Percentiles rank a stretch among this genome's conserved stretches.
These are phyloP conservation scores for Artemisia argyi DNA, from an alignment of 129 eudicot genomes.

Conservation along the genomic window DNA sequence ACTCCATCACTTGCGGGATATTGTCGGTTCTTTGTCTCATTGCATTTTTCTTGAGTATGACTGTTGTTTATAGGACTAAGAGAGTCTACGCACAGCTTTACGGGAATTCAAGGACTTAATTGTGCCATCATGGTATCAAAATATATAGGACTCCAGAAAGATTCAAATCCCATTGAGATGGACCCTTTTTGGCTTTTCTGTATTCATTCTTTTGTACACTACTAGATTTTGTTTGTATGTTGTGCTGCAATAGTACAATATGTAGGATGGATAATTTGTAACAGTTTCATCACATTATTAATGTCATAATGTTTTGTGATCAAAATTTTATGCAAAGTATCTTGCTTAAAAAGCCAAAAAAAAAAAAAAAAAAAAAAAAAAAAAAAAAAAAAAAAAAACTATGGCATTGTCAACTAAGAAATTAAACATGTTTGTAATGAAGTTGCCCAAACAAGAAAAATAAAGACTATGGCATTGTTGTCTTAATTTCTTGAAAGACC, in stretches of 20 bases:
- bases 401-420: too few species aligned
- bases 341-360: neutral
- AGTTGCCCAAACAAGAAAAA: too few species aligned
- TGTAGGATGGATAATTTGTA: constrained; percentile 12
- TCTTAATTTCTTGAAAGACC: too few species aligned
- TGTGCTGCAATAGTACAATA: constrained; percentile 22
- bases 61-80: constrained; percentile 63
- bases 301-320: constrained; percentile 6
- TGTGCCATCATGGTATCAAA: neutral
- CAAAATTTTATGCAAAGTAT: neutral
- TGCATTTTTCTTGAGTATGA: constrained; percentile 56
- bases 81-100: constrained; percentile 58
- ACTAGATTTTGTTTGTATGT: constrained; percentile 2
- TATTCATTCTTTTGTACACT: constrained; percentile 30
- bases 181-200: constrained; percentile 15
- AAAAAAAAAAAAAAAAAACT: too few species aligned
- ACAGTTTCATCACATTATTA: neutral
- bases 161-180: constrained; percentile 20
- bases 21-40: constrained; percentile 58
- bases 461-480: too few species aligned
- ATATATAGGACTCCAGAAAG: constrained; percentile 4
- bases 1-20: constrained; percentile 64
- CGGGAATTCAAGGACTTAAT: constrained; percentile 33
- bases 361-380: too few species aligned
- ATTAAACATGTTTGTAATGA: too few species aligned